A percentile compares a stretch with the other conserved stretches of the same genome.
phyloP scores from a whole-genome alignment of 768 basidiomycete genomes.

The Candolleomyces aberdarensis region DNA sequence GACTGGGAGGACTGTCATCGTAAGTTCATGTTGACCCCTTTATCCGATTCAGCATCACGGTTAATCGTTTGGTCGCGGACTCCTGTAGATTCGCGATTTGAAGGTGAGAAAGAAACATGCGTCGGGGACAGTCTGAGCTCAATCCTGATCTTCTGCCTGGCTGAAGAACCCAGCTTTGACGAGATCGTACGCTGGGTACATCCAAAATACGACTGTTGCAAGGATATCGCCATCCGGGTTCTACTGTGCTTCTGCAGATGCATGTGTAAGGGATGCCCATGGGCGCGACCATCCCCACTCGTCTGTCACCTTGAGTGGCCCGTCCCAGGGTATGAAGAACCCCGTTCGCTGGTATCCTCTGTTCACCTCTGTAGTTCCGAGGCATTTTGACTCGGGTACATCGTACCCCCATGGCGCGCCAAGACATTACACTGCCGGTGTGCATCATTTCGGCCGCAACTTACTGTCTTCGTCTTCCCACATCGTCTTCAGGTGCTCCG shows the following conservation, averaged over 20 bases:
- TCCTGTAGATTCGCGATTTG: conserved; percentile 72
- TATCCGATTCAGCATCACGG: not conserved
- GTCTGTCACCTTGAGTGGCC: too few species aligned
- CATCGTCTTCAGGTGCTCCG: too few species aligned
- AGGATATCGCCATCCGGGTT: conserved; percentile 91
- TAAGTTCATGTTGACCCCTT: conserved; percentile 38
- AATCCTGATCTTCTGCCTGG: not conserved
- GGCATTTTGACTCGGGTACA: too few species aligned
- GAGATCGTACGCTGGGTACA: conserved; percentile 73
- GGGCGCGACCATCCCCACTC: not conserved
- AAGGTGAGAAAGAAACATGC: conserved; percentile 42
- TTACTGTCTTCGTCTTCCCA: too few species aligned
- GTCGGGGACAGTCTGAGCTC: not conserved
- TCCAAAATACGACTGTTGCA: conserved; percentile 83
- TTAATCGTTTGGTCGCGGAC: too few species aligned
- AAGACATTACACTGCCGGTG: too few species aligned
- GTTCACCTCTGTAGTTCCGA: conserved; percentile 41
- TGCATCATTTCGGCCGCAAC: too few species aligned
- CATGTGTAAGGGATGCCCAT: conserved; percentile 12
- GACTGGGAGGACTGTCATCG: conserved; percentile 82
- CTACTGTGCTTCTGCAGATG: conserved; percentile 92
- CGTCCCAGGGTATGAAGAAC: too few species aligned
- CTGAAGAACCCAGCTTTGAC: conserved; percentile 63
- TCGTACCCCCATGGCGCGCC: too few species aligned
- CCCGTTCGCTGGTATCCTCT: not conserved